These are phyloP conservation scores for Penicillium flavigenum DNA, from an alignment of 495 filamentous ascomycete genomes.

Conservation along the genomic window DNA sequence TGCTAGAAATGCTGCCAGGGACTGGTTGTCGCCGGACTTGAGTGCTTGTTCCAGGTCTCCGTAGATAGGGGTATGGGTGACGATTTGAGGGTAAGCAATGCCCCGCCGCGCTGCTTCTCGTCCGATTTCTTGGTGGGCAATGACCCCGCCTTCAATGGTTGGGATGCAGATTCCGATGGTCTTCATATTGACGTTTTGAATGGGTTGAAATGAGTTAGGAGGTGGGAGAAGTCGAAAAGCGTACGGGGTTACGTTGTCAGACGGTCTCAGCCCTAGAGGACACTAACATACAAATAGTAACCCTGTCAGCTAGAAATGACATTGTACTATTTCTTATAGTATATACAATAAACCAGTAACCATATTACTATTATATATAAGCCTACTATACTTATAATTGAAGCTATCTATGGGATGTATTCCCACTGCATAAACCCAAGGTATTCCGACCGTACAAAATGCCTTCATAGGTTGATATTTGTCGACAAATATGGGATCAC, in stretches of 20 bases:
- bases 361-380: too few relatives aligned
- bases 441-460: too few relatives aligned
- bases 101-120: slow-evolving; percentile 14
- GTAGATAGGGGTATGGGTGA: slow-evolving; percentile 12
- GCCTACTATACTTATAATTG: too few relatives aligned
- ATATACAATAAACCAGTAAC: too few relatives aligned
- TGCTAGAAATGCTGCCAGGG: not conserved
- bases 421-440: too few relatives aligned
- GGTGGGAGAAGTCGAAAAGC: not conserved
- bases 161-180: slow-evolving; percentile 15
- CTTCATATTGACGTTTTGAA: not conserved
- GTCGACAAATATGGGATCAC: too few relatives aligned
- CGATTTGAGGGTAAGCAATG: slow-evolving; percentile 12
- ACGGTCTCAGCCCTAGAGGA: not conserved
- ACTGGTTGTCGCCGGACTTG: slow-evolving; percentile 2
- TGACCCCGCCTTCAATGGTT: slow-evolving; percentile 12
- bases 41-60: slow-evolving; percentile 4
- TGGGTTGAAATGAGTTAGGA: not conserved
- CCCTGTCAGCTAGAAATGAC: too few relatives aligned
- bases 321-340: too few relatives aligned
- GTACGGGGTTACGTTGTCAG: not conserved
- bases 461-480: too few relatives aligned
- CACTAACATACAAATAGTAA: too few relatives aligned
- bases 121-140: slow-evolving; percentile 13
- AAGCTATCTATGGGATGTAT: too few relatives aligned